Evolutionary conservation across 2,329 filamentous ascomycete species (phyloP), one percentile per base, ranked within the genome.

Genomic region (Aspergillus viridinutans): DNA sequence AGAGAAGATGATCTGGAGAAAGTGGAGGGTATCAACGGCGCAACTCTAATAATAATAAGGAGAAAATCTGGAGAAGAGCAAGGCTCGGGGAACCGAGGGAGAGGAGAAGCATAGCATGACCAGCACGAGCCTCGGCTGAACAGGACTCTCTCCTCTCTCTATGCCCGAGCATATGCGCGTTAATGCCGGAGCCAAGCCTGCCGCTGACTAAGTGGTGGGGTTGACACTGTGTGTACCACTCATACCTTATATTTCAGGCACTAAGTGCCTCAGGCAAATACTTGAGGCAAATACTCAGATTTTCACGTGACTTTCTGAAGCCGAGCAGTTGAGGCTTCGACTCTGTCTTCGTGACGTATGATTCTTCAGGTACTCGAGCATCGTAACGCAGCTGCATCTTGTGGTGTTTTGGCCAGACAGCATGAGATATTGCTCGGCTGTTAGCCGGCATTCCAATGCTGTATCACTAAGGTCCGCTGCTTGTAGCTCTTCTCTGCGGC

Each of bases 371-470:
- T 12, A 43, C 40, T 43, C 14, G 40, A 43, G n/a, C 40, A 5
- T 25, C 14, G 20, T 21, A 47, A 23, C 21, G 21, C 43, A 23
- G n/a, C 43, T 4, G 20, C 21, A 23, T 12, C 5, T 47, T 21
- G 23, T 47, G 43, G 21, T 23, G 43, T 25, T 12, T 26, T 26
- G 23, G 55, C 12, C 43, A 14, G 43, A 4, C 43, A 61, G 38
- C 20, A 64, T 64, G 62, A 58, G 49, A 42, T 42, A 26, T 14
- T 32, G 47, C 12, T 47, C 50, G 32, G 29, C 52, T 42, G 25
- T 45, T 8, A 52, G 35, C 57, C 56, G 57, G 60, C 57, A 61
- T 55, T n/a, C 21, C 25, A 57, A 38, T 59, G 62, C 62, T 54
- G 45, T 43, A 17, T 42, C 47, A 4, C 28, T 54, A 53, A 60